Evolutionary conservation across 805 yeast genomes (phyloP), one percentile per base, ranked within the genome.

Genomic region (Candida ponderosae): DNA sequence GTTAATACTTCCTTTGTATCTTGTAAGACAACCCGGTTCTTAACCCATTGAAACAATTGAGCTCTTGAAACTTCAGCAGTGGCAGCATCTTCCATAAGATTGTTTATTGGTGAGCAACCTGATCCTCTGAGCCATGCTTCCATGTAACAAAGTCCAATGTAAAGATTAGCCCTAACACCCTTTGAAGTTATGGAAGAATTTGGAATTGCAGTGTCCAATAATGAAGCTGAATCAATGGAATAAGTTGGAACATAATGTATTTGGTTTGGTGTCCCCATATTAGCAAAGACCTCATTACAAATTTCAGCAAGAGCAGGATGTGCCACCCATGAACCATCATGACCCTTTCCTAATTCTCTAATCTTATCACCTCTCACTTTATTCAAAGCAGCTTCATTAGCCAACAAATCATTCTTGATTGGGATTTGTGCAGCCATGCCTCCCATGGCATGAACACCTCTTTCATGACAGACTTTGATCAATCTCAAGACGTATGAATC

Each of bases 361-460:
- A 79, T 69, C 62, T 83, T 83, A 61, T 83, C 94, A 56, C 69
- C 73, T 46, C 74, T 71, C 37, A 83, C 93, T 46, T 80, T 81
- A 34, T 70, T 76, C 78, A 83, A 72, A 9, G 89, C 90, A 34
- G 65, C 62, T 34, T 66, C 66, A 62, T 83, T 82, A 43, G 77
- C 74, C 42, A 65, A 73, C 24, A 70, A 65, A 52, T 83, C 88
- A 45, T 75, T 69, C 59, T 82, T 82, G 62, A 82, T 82, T 45
- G 93, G 90, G 49, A 83, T 81, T 47, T 81, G 84, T 4, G 90
- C 90, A 46, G 93, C 90, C 94, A 83, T 83, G 48, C 94, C 94
- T 49, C 94, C 93, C 78, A 83, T 80, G 16, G 90, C 90, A 54
- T 82, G 89, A 31, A 82, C 90, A 44, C 80, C 82, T 63, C 90